A percentile compares a stretch with the other conserved stretches of the same genome.
These are phyloP conservation scores for Coniferiporia weirii DNA, from an alignment of 1,284 basidiomycete genomes.

Conservation along the genomic window DNA sequence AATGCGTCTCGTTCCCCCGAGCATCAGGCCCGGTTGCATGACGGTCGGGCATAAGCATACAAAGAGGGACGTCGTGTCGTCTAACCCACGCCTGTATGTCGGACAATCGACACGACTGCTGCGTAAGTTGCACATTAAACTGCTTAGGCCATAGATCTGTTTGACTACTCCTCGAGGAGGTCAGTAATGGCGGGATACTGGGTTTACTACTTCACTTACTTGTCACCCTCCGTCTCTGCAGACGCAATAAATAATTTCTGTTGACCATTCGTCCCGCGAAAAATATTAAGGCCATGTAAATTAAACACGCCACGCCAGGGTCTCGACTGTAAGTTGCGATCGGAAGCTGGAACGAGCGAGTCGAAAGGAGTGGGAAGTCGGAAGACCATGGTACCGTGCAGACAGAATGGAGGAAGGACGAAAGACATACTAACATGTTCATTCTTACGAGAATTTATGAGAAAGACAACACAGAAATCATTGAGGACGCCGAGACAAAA, in stretches of 20 bases:
- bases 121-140: constrained; percentile 41
- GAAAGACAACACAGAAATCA: background rate
- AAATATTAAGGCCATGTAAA: constrained; percentile 36
- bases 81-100: constrained; percentile 48
- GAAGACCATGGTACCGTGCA: constrained; percentile 41
- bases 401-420: background rate
- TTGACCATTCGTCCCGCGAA: constrained; percentile 38
- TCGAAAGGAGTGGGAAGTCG: constrained; percentile 57
- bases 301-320: constrained; percentile 55
- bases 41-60: constrained; percentile 58
- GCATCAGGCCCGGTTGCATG: constrained; percentile 43
- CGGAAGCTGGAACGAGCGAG: constrained; percentile 48
- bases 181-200: constrained; percentile 12
- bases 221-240: constrained; percentile 62
- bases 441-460: background rate
- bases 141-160: constrained; percentile 44
- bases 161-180: constrained; percentile 28
- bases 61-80: constrained; percentile 41
- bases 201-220: constrained; percentile 32
- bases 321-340: constrained; percentile 25
- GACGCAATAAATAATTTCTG: constrained; percentile 54
- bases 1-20: constrained; percentile 46
- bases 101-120: constrained; percentile 38
- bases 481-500: background rate
- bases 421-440: background rate